Evolutionary conservation across 2,329 filamentous ascomycete genomes (phyloP).

Genomic region (Alternaria longipes): DNA sequence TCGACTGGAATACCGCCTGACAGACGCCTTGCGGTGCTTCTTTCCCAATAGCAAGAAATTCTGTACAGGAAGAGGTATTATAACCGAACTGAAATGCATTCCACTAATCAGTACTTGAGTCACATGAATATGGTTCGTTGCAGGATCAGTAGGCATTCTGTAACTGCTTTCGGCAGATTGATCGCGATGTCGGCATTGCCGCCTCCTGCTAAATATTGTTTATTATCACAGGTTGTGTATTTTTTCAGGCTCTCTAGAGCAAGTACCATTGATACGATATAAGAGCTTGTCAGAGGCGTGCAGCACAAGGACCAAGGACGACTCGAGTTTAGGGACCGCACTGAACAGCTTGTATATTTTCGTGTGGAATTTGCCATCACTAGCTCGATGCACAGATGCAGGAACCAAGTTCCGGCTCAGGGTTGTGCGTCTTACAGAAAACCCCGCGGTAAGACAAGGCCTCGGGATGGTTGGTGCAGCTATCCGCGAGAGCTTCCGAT

Average conservation of each 20-base stretch:
- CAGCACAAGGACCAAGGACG: background rate
- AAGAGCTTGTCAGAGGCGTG: conserved; percentile 2
- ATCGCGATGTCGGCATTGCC: background rate
- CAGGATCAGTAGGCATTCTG: background rate
- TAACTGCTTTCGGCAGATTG: background rate
- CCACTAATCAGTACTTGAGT: conserved; percentile 3
- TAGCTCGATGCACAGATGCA: conserved; percentile 21
- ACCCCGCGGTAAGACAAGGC: conserved; percentile 13
- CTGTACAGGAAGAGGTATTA: background rate
- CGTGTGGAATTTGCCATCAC: background rate
- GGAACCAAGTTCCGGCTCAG: conserved; percentile 18
- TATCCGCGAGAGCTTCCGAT: conserved; percentile 4
- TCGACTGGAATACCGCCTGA: conserved; percentile 11
- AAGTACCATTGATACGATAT: conserved; percentile 3
- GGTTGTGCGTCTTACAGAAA: conserved; percentile 13
- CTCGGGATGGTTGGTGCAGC: background rate
- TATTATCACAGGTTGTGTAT: background rate
- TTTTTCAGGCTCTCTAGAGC: background rate
- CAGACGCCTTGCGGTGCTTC: conserved; percentile 13
- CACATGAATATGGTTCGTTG: background rate
- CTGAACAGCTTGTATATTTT: background rate
- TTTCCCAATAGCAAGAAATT: background rate
- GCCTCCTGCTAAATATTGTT: background rate
- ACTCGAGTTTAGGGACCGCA: background rate
- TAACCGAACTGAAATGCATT: background rate